These are phyloP conservation scores for Talaromyces verruculosus DNA, from an alignment of 2,329 filamentous ascomycete species.

Conservation along the genomic window DNA sequence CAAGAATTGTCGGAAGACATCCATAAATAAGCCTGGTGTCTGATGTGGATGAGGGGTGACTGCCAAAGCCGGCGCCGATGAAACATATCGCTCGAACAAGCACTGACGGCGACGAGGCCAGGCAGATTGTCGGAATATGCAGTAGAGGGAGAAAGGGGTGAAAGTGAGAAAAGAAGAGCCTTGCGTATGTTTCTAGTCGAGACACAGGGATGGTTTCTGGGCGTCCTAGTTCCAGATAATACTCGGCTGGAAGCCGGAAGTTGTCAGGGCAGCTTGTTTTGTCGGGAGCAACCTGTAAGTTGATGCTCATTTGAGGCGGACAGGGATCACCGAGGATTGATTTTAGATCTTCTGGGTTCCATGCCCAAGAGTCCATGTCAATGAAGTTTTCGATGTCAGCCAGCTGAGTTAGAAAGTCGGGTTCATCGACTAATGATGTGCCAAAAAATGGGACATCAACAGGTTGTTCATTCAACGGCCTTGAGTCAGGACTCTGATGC, in stretches of 20 bases:
- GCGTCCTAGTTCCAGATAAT: background rate
- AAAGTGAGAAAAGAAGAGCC: slow-evolving; percentile 10
- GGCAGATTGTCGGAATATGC: slow-evolving; percentile 6
- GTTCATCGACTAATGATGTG: background rate
- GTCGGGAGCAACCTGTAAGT: background rate
- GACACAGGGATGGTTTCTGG: background rate
- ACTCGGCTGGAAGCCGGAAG: slow-evolving; percentile 2
- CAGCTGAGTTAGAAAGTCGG: slow-evolving; percentile 3
- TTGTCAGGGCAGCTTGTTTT: background rate
- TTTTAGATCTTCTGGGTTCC: slow-evolving; percentile 1
- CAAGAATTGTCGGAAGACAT: slow-evolving; percentile 5
- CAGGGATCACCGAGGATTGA: background rate
- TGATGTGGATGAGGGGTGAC: background rate
- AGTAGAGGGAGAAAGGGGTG: background rate
- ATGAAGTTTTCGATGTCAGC: slow-evolving; percentile 3
- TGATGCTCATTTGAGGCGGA: background rate
- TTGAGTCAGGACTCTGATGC: background rate
- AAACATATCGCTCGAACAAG: slow-evolving; percentile 11
- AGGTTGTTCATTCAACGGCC: background rate
- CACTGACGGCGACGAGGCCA: background rate
- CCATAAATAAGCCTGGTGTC: background rate
- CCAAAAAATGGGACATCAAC: background rate
- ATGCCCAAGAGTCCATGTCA: slow-evolving; percentile 2
- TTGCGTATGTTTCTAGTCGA: slow-evolving; percentile 5
- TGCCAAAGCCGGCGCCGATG: background rate